These are phyloP conservation scores for Amanita rubescens DNA, from an alignment of 768 basidiomycete genomes.

Conservation along the genomic window DNA sequence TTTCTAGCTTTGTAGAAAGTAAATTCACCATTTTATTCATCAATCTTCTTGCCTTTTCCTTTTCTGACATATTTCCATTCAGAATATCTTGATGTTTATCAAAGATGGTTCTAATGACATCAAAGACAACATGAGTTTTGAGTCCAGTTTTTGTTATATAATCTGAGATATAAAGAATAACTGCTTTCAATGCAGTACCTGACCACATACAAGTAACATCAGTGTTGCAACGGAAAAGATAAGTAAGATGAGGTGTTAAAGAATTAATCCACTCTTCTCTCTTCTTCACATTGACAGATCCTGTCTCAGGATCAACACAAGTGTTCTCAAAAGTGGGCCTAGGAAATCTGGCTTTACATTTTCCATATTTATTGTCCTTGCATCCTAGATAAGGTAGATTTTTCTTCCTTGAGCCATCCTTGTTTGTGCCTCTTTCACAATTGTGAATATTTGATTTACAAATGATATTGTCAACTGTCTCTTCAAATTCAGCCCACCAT, in stretches of 20 bases:
- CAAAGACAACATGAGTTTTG: constrained; percentile 32
- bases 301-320: constrained; percentile 23
- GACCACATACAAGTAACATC: too few relatives aligned
- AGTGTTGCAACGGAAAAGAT: constrained; percentile 30
- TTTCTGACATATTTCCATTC: constrained; percentile 2
- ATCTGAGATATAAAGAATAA: constrained; percentile 32
- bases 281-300: constrained; percentile 23
- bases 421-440: background rate
- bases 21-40: constrained; percentile 30
- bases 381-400: too few relatives aligned
- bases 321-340: too few relatives aligned
- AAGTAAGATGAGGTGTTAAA: constrained; percentile 21
- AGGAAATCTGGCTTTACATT: too few relatives aligned
- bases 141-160: constrained; percentile 35
- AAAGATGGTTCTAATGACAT: constrained; percentile 19
- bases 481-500: background rate
- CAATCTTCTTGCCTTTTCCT: constrained; percentile 21
- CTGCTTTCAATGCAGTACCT: constrained; percentile 33
- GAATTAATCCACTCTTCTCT: constrained; percentile 30
- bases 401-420: background rate
- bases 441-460: background rate
- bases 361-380: too few relatives aligned
- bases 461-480: background rate
- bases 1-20: constrained; percentile 28
- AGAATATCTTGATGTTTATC: constrained; percentile 19